A percentile compares a stretch with the other conserved stretches of the same genome.
phyloP scores from a whole-genome alignment of 2,329 filamentous ascomycete genomes.

The Domatiomyces globalis region DNA sequence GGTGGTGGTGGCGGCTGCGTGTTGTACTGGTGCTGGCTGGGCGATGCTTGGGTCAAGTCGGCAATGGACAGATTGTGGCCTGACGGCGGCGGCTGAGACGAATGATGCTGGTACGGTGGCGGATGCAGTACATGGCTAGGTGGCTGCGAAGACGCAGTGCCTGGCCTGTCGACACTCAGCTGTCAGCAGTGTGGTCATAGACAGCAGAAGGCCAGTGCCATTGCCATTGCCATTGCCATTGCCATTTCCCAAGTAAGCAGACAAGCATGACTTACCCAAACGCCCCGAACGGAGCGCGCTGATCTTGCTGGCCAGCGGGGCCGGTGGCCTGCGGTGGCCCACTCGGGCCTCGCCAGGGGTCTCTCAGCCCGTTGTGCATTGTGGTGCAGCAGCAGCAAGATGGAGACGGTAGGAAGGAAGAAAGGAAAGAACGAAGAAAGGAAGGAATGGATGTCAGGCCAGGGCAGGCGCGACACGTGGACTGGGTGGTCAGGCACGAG shows the following conservation, averaged over 20 bases:
- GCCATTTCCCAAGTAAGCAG: background rate
- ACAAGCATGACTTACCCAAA: conserved; percentile 27
- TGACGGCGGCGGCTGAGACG: conserved; percentile 22
- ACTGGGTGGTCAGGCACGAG: background rate
- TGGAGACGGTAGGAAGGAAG: background rate
- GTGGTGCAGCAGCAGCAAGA: conserved; percentile 3
- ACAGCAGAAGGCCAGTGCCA: background rate
- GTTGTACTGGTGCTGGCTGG: conserved; percentile 28
- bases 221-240: too few relatives aligned
- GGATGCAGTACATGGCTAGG: conserved; percentile 17
- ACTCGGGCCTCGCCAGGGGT: conserved; percentile 28
- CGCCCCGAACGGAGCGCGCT: conserved; percentile 27
- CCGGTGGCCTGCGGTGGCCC: conserved; percentile 20
- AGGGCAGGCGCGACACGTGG: background rate
- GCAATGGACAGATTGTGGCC: conserved; percentile 35
- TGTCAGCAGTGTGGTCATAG: background rate
- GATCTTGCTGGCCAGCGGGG: conserved; percentile 8
- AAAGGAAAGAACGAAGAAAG: too few relatives aligned
- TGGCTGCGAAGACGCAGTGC: conserved; percentile 27
- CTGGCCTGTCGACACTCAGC: background rate
- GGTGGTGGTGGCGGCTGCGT: conserved; percentile 23
- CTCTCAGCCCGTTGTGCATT: conserved; percentile 12
- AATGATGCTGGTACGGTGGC: conserved; percentile 20
- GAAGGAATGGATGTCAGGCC: conserved; percentile 1
- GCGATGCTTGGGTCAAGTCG: conserved; percentile 32